Evolutionary conservation across 805 yeast genomes (phyloP), one percentile per base, ranked within the genome.

Genomic region (Yamadazyma phyllophila): DNA sequence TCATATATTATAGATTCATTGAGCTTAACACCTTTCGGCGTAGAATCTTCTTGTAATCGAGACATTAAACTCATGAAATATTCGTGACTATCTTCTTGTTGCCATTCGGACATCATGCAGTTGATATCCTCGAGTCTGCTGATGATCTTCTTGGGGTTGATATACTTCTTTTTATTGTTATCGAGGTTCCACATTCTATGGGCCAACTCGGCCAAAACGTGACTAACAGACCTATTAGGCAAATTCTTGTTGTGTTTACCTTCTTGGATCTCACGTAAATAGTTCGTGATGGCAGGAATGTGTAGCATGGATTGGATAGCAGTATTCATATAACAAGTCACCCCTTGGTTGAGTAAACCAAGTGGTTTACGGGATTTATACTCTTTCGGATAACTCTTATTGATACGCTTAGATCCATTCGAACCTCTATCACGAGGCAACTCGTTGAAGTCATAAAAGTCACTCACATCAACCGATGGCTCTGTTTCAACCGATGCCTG

Each of bases 21-120:
- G 58, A 91, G 71, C 60, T 91, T 91, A 39, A 71, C 76, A n/a
- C 96, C 97, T 59, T 80, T 84, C 31, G 98, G 98, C 1, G 94
- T 89, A 10, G 88, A 78, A 61, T 91, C 97, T 60, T 91, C 97
- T 66, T 91, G 98, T 43, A 91, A 67, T 43, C 97, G 70, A 7
- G 92, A 81, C 76, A 91, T 77, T 49, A 91, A 71, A 10, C 96
- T 88, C 97, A 91, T 91, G 63, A 85, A 88, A 67, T 91, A 94
- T 66, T 94, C 99, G 66, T 94, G 99, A 0, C 96, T 86, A 66
- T 94, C 99, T 65, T 94, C 98, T 64, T 94, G 99, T 65, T 89
- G 91, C 96, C 96, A 91, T 62, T 84, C 94, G 37, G 90, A 82
- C 96, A 91, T 89, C 96, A 88, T 88, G 62, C 96, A 88, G 65